Evolutionary conservation across 2,329 filamentous ascomycete species (phyloP).

Genomic region (Colletotrichum eleusines): DNA sequence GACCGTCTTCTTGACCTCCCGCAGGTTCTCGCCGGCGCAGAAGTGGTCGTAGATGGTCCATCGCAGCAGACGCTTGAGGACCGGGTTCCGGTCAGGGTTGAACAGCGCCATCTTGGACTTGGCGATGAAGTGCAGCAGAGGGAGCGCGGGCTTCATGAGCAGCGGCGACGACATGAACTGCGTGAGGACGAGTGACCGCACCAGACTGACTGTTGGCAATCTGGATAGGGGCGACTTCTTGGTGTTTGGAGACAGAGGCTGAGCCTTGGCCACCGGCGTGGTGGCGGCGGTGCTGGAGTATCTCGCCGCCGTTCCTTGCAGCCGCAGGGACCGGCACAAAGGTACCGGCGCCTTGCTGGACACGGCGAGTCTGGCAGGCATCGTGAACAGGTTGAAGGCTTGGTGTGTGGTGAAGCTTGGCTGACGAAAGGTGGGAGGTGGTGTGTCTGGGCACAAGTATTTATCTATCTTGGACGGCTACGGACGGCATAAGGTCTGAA

Average conservation of each 20-base stretch:
- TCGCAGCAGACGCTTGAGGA: conserved; percentile 78
- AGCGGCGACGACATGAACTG: conserved; percentile 29
- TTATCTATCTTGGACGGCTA: conserved; percentile 33
- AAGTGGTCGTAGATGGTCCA: conserved; percentile 92
- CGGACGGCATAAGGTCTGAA: conserved; percentile 34
- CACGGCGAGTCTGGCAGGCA: conserved; percentile 20
- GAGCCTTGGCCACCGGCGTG: conserved; percentile 26
- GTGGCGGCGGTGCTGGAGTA: conserved; percentile 32
- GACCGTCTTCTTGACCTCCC: conserved; percentile 76
- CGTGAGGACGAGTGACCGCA: conserved; percentile 33
- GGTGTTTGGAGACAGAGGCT: not conserved
- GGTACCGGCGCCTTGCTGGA: conserved; percentile 21
- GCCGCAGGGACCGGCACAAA: conserved; percentile 22
- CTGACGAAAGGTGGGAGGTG: not conserved
- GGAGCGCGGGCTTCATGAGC: conserved; percentile 32
- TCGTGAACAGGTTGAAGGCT: conserved; percentile 11
- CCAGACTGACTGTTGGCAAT: conserved; percentile 14
- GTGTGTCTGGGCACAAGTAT: conserved; percentile 24
- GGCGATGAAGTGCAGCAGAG: conserved; percentile 29
- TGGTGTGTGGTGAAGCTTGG: not conserved
- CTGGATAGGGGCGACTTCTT: conserved; percentile 29
- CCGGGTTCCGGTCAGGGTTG: conserved; percentile 80
- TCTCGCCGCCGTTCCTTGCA: conserved; percentile 21
- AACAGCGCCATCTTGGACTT: conserved; percentile 51
- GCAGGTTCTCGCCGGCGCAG: conserved; percentile 82